These are phyloP conservation scores for Saprolegnia parasitica DNA, from an alignment of 352 stramenopile genomes.

Conservation along the genomic window DNA sequence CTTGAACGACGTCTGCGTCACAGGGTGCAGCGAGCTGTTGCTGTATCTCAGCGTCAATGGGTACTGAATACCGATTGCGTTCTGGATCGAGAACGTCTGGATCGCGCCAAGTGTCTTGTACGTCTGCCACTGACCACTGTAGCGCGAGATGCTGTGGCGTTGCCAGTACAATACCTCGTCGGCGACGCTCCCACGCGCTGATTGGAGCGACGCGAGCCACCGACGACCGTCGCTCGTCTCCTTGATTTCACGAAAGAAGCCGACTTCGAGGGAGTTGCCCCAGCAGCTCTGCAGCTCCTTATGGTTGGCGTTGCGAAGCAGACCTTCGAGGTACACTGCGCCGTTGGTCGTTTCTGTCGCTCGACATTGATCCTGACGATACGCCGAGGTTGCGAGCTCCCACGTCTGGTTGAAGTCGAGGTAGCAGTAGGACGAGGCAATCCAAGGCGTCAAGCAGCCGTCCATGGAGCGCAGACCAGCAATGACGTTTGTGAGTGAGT, in stretches of 20 bases:
- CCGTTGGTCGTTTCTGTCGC: not conserved
- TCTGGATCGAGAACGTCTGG: slow-evolving; percentile 13
- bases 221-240: not conserved
- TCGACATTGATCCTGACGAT: slow-evolving; percentile 10
- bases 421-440: slow-evolving; percentile 25
- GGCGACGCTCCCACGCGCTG: not conserved
- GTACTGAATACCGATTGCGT: slow-evolving; percentile 3
- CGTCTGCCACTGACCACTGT: slow-evolving; percentile 13
- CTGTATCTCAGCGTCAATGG: slow-evolving; percentile 2
- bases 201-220: not conserved
- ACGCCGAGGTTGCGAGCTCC: slow-evolving; percentile 11
- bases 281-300: not conserved
- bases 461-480: slow-evolving; percentile 15
- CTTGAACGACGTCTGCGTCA: not conserved
- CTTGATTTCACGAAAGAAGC: not conserved
- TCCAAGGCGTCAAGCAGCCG: slow-evolving; percentile 22
- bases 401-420: slow-evolving; percentile 24
- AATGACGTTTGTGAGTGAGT: slow-evolving; percentile 19
- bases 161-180: slow-evolving; percentile 10
- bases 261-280: not conserved
- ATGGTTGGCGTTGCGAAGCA: slow-evolving; percentile 20
- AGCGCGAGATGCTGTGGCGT: not conserved
- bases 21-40: not conserved
- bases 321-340: slow-evolving; percentile 18
- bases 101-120: slow-evolving; percentile 16